Base-by-base conservation (phyloP, 2,329 filamentous ascomycete genomes). In the Colletotrichum zoysiae region DNA sequence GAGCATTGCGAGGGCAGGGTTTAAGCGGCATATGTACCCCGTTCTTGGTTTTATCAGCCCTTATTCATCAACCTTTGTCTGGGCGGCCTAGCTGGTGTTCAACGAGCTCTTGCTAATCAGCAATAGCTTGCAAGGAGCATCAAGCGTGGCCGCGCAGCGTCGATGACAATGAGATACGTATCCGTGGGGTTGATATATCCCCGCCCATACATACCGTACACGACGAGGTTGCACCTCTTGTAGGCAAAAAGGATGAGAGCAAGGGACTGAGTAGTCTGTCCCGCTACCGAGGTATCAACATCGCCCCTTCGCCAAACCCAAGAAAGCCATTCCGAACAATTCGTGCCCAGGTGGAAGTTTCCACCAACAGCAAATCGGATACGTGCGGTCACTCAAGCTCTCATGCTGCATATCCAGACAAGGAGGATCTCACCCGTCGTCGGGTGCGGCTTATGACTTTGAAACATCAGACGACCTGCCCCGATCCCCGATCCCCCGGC, bases 401-500 rank as follows among this genome's bases (percentile, higher is more conserved):
- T 53, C 14, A 11, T 20, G 16, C 26, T 53, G 23, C 50, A 53
- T 30, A 9, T 20, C 5, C 14, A 6, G 26, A 16, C 14, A 33
- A 53, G 16, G 16, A 33, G 30, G 16, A 53, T 14, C 11, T 14
- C 14, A 2, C 50, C 7, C 50, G 8, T 20, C 1, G 20, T 20
- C 1, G 20, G 26, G 30, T 20, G 23, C 26, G 50, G 26, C 4
- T 18, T 11, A 30, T 51, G 14, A 12, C 7, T 51, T 11, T 3
- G 9, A 67, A 11, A 56, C 48, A 30, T 44, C 16, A 6, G 40
- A 48, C 30, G 35, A 38, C 8, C 20, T 51, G 40, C 59, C 26
- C 55, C 65, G 58, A 23, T 46, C n/a, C 59, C 42, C 42, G 42
- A 4, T 44, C 42, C 59, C 67, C 53, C 46, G 23, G 23, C 23